Evolutionary conservation across 1,284 basidiomycete genomes (phyloP), one percentile per base, ranked within the genome.

Genomic region (Afroboletus lepidellus): DNA sequence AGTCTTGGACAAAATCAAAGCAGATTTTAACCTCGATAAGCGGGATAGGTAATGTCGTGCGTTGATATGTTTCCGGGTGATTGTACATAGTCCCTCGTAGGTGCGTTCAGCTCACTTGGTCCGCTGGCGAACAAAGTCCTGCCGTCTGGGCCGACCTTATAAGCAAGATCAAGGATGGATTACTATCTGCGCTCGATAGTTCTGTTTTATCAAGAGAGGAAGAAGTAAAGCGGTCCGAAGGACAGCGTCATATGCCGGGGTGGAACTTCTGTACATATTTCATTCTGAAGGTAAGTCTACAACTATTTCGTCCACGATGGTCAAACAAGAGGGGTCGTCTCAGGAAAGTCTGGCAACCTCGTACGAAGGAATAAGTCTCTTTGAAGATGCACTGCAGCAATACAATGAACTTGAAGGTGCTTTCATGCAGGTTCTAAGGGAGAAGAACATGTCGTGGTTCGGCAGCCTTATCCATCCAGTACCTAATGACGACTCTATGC

Each of bases 211-310:
- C 87, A 58, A 80, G 91, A 16, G 90, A 94, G 64, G 94, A 97
- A 45, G 93, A 96, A 55, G 86, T 97, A 3, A 86, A 81, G 62
- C 81, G 90, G 23, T 92, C 90, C 0, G 94, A 98, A 66, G 78
- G 83, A 43, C 92, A 96, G 67, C 78, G 90, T 52, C 79, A 86
- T 57, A 90, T 93, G 80, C 90, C 92, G 1, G 94, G 94, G 3
- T 98, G 95, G 95, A 95, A 97, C 67, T 98, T 96, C 65, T 94
- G 93, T 68, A 94, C 90, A 1, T 98, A 95, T 77, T 97, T 98
- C 70, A 84, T 94, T 33, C 75, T 95, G 25, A 98, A 98, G 83
- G 94, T 92, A 61, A 50, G 64, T 47, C 13, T 36, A 9, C 49
- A 24, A 51, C 16, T 16, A 23, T 34, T 29, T 46, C 12, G 18